A percentile compares a stretch with the other conserved stretches of the same genome.
These are phyloP conservation scores for Nemania sp. DNA, from an alignment of 2,329 filamentous ascomycete genomes.

Conservation along the genomic window DNA sequence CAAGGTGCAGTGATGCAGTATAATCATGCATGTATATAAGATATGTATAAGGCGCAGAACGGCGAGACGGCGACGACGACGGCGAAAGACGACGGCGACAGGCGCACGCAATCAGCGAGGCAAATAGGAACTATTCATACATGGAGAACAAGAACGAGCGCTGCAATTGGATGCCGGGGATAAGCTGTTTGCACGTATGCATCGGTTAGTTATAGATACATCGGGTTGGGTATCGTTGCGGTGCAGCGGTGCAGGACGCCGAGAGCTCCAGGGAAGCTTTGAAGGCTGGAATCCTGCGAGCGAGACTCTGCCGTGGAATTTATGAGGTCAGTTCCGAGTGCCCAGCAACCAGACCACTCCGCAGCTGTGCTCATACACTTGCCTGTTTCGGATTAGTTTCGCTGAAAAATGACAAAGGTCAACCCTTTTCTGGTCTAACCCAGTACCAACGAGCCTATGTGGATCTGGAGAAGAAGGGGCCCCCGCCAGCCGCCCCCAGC, in stretches of 20 bases:
- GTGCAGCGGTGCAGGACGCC: conserved; percentile 7
- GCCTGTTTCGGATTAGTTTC: too few relatives aligned
- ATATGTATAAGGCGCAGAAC: conserved; percentile 19
- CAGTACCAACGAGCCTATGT: neutral
- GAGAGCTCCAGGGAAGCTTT: conserved; percentile 18
- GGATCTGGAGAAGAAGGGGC: neutral
- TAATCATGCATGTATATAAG: conserved; percentile 33
- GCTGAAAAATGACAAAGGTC: too few relatives aligned
- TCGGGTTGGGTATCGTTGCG: conserved; percentile 1
- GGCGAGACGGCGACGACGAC: neutral
- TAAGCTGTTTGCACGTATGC: conserved; percentile 5
- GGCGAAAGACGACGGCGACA: neutral
- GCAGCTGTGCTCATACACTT: too few relatives aligned
- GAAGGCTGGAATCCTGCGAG: conserved; percentile 23
- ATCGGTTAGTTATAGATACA: conserved; percentile 21
- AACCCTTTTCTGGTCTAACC: neutral
- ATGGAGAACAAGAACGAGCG: conserved; percentile 13
- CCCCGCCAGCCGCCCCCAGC: neutral
- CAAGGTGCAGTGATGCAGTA: conserved; percentile 32
- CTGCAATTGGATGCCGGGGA: conserved; percentile 6
- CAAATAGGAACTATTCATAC: conserved; percentile 21
- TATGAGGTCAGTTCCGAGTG: conserved; percentile 26
- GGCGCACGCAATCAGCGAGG: conserved; percentile 17
- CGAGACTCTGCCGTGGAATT: conserved; percentile 15
- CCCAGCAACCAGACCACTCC: conserved; percentile 22